Evolutionary conservation across 176 grass and related monocot species (phyloP).

Genomic region (Zea luxurians): DNA sequence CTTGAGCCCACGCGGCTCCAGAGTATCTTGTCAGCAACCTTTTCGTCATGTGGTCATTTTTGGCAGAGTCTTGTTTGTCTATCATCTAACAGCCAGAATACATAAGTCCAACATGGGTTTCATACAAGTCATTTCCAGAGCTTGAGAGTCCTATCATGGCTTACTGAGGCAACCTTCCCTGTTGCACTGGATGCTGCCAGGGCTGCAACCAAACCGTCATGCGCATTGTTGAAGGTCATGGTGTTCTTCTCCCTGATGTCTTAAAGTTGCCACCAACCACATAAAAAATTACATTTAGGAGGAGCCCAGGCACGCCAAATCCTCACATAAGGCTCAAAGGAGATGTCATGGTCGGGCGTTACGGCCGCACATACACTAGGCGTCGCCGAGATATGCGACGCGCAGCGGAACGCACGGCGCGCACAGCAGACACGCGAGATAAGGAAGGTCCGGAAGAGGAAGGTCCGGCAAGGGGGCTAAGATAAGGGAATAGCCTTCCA

Average conservation of each 20-base stretch:
- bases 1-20: slow-evolving; percentile 28
- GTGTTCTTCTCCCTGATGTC: slow-evolving; percentile 77
- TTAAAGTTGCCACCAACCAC: slow-evolving; percentile 54
- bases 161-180: slow-evolving; percentile 83
- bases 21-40: slow-evolving; percentile 37
- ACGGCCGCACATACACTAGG: too few relatives aligned
- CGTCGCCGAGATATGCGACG: too few relatives aligned
- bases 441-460: too few relatives aligned
- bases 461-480: too few relatives aligned
- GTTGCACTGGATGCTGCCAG: slow-evolving; percentile 76
- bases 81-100: slow-evolving; percentile 37
- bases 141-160: slow-evolving; percentile 86
- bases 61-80: slow-evolving; percentile 36
- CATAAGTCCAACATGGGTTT: slow-evolving; percentile 12
- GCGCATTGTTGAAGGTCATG: slow-evolving; percentile 69
- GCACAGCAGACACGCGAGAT: too few relatives aligned
- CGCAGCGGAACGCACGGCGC: too few relatives aligned
- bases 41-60: slow-evolving; percentile 42
- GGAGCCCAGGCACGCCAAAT: too few relatives aligned
- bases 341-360: too few relatives aligned
- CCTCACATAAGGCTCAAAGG: too few relatives aligned
- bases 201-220: slow-evolving; percentile 73
- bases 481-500: too few relatives aligned
- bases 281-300: too few relatives aligned
- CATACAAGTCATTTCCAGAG: slow-evolving; percentile 80